Conservation (phyloP, 768 basidiomycete genomes). For the Lactifluus echinatus region DNA sequence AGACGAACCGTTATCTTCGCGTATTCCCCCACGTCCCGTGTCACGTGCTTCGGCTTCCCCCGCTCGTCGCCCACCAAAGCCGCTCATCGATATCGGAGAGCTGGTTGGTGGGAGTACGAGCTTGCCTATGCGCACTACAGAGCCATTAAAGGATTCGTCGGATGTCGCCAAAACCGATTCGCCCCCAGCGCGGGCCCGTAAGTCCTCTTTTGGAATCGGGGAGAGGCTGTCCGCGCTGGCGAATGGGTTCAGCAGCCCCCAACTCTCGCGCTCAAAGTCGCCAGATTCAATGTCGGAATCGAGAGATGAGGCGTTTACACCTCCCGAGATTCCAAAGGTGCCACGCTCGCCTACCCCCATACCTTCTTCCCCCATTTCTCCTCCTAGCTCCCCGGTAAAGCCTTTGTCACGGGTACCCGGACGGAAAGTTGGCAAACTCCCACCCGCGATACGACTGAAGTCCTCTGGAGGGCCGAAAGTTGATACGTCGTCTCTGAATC, state of each 20-base stretch:
- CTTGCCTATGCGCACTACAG: not conserved
- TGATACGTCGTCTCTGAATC: conserved; percentile 1
- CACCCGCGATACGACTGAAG: not conserved
- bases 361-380: conserved; percentile 1
- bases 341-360: conserved; percentile 18
- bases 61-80: conserved; percentile 33
- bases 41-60: conserved; percentile 23
- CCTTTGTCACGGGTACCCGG: not conserved
- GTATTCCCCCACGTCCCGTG: conserved; percentile 51
- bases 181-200: conserved; percentile 3
- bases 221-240: conserved; percentile 16
- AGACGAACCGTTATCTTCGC: conserved; percentile 53
- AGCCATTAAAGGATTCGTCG: not conserved
- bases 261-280: conserved; percentile 2
- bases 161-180: not conserved
- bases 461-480: not conserved
- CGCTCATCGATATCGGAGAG: conserved; percentile 33
- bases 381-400: not conserved
- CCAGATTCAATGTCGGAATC: not conserved
- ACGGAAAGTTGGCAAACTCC: conserved; percentile 8
- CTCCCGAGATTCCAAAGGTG: conserved; percentile 15
- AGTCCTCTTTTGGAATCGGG: conserved; percentile 14
- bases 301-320: conserved; percentile 14
- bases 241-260: conserved; percentile 9
- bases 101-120: conserved; percentile 3